Evolutionary conservation across 371 early-diverging fungal species (phyloP).

Genomic region (Rhizopus sp.): DNA sequence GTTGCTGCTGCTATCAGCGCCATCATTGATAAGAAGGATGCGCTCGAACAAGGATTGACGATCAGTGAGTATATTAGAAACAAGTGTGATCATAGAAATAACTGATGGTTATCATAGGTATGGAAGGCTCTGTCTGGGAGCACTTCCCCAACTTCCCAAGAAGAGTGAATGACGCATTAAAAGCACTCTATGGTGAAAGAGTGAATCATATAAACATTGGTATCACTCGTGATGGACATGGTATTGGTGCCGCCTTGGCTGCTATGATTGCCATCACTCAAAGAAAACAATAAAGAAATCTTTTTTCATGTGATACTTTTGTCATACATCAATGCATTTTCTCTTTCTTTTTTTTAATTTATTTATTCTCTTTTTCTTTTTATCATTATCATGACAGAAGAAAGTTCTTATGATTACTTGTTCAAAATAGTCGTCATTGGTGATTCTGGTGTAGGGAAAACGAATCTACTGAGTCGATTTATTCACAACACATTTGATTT

Average conservation of each 20-base stretch:
- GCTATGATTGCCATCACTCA: slow-evolving; percentile 62
- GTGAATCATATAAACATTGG: slow-evolving; percentile 55
- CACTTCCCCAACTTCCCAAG: slow-evolving; percentile 84
- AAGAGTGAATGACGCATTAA: slow-evolving; percentile 73
- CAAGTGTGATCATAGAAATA: no score
- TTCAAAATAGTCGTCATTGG: slow-evolving; percentile 45
- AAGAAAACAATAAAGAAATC: slow-evolving; percentile 1
- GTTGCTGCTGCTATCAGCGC: slow-evolving; percentile 86
- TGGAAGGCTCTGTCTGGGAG: slow-evolving; percentile 89
- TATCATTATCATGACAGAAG: slow-evolving; percentile 9
- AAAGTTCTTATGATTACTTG: slow-evolving; percentile 40
- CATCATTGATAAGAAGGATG: slow-evolving; percentile 69
- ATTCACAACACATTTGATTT: slow-evolving; percentile 94
- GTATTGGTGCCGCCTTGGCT: slow-evolving; percentile 81
- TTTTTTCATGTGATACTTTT: no score
- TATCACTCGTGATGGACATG: slow-evolving; percentile 68
- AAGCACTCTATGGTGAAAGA: slow-evolving; percentile 66
- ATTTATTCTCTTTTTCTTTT: neutral
- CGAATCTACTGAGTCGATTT: slow-evolving; percentile 42
- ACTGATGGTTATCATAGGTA: slow-evolving; percentile 46
- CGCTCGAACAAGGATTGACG: slow-evolving; percentile 63
- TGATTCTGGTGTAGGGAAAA: slow-evolving; percentile 49
- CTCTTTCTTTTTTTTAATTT: neutral
- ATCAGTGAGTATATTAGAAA: slow-evolving; percentile 72
- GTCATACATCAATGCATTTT: neutral